These are phyloP conservation scores for Phytophthora kernoviae DNA, from an alignment of 352 stramenopile species.

Conservation along the genomic window DNA sequence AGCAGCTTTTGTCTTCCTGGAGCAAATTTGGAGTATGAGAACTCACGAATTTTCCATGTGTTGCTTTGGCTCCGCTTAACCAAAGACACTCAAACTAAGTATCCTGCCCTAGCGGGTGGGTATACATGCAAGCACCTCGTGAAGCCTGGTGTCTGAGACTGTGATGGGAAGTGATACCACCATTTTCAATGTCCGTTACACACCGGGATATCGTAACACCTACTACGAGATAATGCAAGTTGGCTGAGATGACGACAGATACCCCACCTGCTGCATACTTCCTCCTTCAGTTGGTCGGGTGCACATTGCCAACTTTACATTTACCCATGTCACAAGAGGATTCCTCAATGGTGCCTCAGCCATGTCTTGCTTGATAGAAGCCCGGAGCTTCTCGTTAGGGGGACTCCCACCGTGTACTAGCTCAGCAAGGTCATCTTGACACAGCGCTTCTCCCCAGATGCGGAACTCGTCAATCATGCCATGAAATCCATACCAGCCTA, in stretches of 20 bases:
- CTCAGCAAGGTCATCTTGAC: slow-evolving; percentile 1
- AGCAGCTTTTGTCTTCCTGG: no score
- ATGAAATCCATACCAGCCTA: slow-evolving; percentile 39
- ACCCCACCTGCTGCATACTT: slow-evolving; percentile 6
- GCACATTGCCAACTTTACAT: slow-evolving; percentile 16
- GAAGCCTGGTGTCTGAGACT: slow-evolving; percentile 67
- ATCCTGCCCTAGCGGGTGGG: no score
- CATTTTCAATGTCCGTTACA: no score
- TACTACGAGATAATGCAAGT: slow-evolving; percentile 15
- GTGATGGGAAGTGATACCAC: no score
- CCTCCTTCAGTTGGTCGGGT: slow-evolving; percentile 18
- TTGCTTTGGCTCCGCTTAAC: no score
- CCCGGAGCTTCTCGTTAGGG: background rate
- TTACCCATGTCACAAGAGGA: slow-evolving; percentile 13
- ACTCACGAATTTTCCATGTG: no score
- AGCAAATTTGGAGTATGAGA: no score
- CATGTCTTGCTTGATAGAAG: slow-evolving; percentile 4
- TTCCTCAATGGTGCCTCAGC: background rate
- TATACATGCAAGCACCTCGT: no score
- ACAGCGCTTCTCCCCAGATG: slow-evolving; percentile 24
- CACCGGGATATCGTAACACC: no score
- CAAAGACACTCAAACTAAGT: no score
- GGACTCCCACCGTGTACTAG: slow-evolving; percentile 8
- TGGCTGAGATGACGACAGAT: slow-evolving; percentile 4
- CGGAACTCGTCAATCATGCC: slow-evolving; percentile 39